Conservation (phyloP, 1,284 basidiomycete genomes). For the Ustilago nuda region DNA sequence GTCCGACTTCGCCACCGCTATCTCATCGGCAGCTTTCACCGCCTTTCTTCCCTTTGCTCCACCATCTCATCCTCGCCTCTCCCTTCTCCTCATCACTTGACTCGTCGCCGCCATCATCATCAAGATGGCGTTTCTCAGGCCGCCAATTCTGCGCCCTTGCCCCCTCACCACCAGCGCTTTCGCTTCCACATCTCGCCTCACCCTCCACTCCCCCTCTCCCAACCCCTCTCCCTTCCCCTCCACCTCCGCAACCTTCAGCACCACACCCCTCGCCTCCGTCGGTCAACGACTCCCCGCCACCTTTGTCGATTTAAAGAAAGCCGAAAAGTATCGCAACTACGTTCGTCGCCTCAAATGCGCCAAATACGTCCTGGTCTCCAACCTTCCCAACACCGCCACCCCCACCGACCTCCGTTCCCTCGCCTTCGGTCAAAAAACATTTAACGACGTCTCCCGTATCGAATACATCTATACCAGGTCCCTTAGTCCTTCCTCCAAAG, state of each 20-base stretch:
- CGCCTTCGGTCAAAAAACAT: constrained; percentile 13
- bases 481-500: constrained; percentile 27
- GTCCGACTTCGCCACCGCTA: background rate
- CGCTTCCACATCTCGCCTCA: constrained; percentile 1
- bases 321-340: background rate
- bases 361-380: constrained; percentile 28
- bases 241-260: background rate
- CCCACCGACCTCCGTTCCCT: constrained; percentile 39
- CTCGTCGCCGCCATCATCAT: background rate
- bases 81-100: background rate
- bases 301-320: background rate
- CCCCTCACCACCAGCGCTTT: background rate
- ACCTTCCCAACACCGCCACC: constrained; percentile 33
- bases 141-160: constrained; percentile 21
- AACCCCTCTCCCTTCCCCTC: background rate
- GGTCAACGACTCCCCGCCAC: background rate
- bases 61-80: constrained; percentile 8
- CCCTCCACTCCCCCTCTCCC: background rate
- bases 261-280: background rate
- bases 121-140: constrained; percentile 33
- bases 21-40: background rate
- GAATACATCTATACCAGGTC: constrained; percentile 34
- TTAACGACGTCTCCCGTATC: constrained; percentile 34
- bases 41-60: constrained; percentile 6
- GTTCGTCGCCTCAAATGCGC: background rate